phyloP scores from a whole-genome alignment of 2,329 filamentous ascomycete genomes.

The Stachybotrys elegans region DNA sequence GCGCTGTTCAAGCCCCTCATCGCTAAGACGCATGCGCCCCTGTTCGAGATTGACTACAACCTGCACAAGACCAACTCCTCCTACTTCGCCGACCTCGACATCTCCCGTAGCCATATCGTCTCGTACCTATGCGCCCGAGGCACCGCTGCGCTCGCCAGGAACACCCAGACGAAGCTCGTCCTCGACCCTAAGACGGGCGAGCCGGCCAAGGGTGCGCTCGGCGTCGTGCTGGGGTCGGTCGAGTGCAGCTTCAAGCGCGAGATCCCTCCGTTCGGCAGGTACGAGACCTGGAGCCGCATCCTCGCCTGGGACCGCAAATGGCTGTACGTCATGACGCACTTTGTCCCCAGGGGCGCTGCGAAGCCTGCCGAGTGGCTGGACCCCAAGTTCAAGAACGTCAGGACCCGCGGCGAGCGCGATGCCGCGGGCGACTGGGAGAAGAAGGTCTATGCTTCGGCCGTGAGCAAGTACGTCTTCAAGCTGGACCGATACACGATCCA shows the following conservation, averaged over 20 bases:
- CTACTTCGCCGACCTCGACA: slow-evolving; percentile 83
- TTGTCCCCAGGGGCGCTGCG: slow-evolving; percentile 58
- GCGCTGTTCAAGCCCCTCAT: slow-evolving; percentile 71
- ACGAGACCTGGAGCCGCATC: slow-evolving; percentile 69
- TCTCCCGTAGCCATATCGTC: slow-evolving; percentile 75
- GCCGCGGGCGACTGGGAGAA: slow-evolving; percentile 46
- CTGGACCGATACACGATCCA: slow-evolving; percentile 77
- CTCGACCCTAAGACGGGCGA: slow-evolving; percentile 40
- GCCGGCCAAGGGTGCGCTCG: slow-evolving; percentile 48
- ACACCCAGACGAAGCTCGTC: slow-evolving; percentile 45
- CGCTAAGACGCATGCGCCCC: slow-evolving; percentile 59
- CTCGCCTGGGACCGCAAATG: slow-evolving; percentile 77
- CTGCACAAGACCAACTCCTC: slow-evolving; percentile 79
- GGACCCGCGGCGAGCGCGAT: slow-evolving; percentile 32
- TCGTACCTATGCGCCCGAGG: slow-evolving; percentile 60
- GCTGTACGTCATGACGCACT: slow-evolving; percentile 72
- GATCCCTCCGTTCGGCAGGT: slow-evolving; percentile 63
- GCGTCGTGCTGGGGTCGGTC: slow-evolving; percentile 67
- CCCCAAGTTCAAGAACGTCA: slow-evolving; percentile 35
- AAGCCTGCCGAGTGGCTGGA: slow-evolving; percentile 50
- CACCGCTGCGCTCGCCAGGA: slow-evolving; percentile 45
- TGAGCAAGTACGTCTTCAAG: slow-evolving; percentile 82
- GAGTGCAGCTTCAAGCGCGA: slow-evolving; percentile 70
- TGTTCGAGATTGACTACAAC: slow-evolving; percentile 83
- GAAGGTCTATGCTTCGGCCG: slow-evolving; percentile 64